A percentile compares a stretch with the other conserved stretches of the same genome.
Conservation (phyloP, 129 eudicot species). For the Flaveria robusta region DNA sequence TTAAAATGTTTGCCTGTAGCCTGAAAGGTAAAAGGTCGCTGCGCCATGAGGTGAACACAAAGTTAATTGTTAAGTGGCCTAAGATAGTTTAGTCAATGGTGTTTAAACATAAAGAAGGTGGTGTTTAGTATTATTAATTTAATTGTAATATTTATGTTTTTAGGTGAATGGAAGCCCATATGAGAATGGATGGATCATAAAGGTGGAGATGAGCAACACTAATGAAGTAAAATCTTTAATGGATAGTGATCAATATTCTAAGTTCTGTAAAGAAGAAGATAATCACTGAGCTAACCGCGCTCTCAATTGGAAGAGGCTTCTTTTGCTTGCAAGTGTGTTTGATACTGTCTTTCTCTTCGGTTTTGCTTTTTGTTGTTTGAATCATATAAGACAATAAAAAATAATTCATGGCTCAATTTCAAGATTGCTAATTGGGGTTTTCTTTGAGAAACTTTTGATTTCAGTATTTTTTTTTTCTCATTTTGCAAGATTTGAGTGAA, state of each 20-base stretch:
- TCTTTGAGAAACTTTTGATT: not conserved
- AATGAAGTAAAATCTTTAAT: conserved; percentile 52
- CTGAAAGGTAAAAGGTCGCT: not conserved
- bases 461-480: not conserved
- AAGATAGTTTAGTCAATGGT: not conserved
- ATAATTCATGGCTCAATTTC: conserved; percentile 7
- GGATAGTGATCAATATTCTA: conserved; percentile 71
- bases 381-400: conserved; percentile 7
- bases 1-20: not conserved
- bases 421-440: conserved; percentile 21
- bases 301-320: conserved; percentile 21
- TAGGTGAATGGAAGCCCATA: conserved; percentile 79
- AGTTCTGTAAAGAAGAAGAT: conserved; percentile 91
- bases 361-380: conserved; percentile 19
- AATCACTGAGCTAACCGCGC: conserved; percentile 23
- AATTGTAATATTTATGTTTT: not conserved
- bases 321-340: conserved; percentile 19
- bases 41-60: not conserved
- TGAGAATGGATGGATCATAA: conserved; percentile 86
- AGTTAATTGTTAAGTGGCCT: not conserved
- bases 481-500: not conserved
- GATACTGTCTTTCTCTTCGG: conserved; percentile 12
- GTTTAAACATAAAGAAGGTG: not conserved
- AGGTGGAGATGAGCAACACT: conserved; percentile 60
- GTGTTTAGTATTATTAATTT: not conserved